Percentiles rank a stretch among this genome's conserved stretches.
Conservation (phyloP, 2,329 filamentous ascomycete genomes). For the Colletotrichum abscissum region DNA sequence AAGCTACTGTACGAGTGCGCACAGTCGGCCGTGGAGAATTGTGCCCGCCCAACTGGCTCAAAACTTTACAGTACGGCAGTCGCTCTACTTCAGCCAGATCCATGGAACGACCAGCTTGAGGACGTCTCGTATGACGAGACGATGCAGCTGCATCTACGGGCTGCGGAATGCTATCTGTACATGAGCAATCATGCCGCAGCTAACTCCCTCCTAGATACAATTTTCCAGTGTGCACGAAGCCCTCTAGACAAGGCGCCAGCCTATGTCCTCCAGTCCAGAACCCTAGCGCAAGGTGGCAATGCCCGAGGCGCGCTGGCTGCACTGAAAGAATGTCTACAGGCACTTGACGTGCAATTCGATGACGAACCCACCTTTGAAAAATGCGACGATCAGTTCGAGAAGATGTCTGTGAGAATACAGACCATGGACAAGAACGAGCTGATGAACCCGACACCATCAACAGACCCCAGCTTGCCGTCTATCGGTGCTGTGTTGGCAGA, state of each 20-base stretch:
- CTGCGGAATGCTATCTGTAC: constrained; percentile 86
- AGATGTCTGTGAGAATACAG: constrained; percentile 69
- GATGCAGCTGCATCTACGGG: constrained; percentile 79
- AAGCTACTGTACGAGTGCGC: constrained; percentile 84
- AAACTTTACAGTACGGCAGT: constrained; percentile 85
- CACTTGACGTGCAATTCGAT: constrained; percentile 75
- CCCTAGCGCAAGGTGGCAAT: constrained; percentile 81
- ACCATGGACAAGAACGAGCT: constrained; percentile 63
- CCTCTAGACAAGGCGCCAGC: constrained; percentile 85
- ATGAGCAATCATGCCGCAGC: constrained; percentile 78
- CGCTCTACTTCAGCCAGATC: constrained; percentile 79
- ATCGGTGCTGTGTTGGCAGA: constrained; percentile 78
- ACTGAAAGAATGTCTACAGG: constrained; percentile 76
- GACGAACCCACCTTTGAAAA: constrained; percentile 77
- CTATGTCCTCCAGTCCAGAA: constrained; percentile 84
- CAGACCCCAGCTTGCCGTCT: constrained; percentile 67
- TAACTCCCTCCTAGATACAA: constrained; percentile 73
- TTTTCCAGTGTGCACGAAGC: constrained; percentile 77
- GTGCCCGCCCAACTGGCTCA: constrained; percentile 83
- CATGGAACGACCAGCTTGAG: constrained; percentile 76
- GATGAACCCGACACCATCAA: constrained; percentile 53
- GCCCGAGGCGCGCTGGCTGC: constrained; percentile 74
- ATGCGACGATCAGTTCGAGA: constrained; percentile 80
- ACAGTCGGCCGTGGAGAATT: constrained; percentile 81
- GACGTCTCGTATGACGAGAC: constrained; percentile 92